Evolutionary conservation across 2,329 filamentous ascomycete genomes (phyloP).

Genomic region (Fusarium citri): DNA sequence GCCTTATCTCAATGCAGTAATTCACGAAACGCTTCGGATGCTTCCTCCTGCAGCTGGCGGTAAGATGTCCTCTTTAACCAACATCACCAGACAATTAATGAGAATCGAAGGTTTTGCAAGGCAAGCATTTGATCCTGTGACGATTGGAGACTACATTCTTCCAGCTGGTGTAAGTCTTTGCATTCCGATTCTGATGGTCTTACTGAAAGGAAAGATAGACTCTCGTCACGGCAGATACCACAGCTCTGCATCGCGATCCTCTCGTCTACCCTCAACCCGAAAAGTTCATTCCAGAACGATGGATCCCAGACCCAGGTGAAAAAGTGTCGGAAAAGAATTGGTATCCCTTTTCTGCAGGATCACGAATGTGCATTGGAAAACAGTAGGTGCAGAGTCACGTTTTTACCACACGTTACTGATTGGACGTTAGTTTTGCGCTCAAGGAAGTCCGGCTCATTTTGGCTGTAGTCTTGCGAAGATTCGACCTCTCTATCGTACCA

Average conservation of each 20-base stretch:
- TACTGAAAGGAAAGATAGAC: neutral
- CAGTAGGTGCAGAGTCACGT: neutral
- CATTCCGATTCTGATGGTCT: neutral
- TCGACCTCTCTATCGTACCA: neutral
- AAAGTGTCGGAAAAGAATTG: neutral
- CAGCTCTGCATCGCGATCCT: neutral
- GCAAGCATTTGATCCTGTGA: neutral
- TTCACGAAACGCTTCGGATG: neutral
- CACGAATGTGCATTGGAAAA: constrained; percentile 1
- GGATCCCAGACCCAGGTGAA: neutral
- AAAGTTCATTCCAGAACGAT: neutral
- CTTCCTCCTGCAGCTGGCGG: constrained; percentile 1
- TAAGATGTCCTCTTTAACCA: neutral
- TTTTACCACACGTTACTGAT: neutral
- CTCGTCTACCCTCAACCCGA: neutral
- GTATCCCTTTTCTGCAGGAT: neutral
- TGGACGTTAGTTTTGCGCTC: neutral
- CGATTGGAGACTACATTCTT: neutral
- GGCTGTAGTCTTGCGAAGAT: neutral
- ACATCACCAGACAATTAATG: rapidly evolving
- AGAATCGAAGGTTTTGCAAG: neutral
- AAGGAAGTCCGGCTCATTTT: constrained; percentile 1
- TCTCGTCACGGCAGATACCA: neutral
- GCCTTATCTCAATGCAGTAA: neutral
- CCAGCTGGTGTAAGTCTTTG: neutral